Conservation (phyloP, 345 rosid species). For the Syzygium aqueum region DNA sequence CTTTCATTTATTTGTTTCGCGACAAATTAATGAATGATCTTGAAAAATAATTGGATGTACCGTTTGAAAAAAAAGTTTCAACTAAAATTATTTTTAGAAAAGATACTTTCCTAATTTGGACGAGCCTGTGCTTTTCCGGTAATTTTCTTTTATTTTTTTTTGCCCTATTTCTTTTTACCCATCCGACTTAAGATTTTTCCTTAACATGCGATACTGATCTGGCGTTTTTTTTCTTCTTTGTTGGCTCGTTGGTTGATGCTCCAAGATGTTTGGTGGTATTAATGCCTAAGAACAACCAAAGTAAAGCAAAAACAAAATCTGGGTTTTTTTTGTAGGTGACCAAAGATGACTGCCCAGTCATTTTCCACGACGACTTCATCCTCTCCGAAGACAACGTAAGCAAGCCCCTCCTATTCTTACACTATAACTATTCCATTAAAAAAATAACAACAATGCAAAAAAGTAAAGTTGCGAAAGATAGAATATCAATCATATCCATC, state of each 20-base stretch:
- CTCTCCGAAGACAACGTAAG: slow-evolving; percentile 75
- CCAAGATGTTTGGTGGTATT: neutral
- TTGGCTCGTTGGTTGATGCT: neutral
- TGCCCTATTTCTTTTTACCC: neutral
- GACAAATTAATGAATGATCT: neutral
- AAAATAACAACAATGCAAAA: neutral
- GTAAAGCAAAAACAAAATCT: neutral
- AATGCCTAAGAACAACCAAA: neutral
- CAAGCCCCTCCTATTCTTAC: slow-evolving; percentile 14
- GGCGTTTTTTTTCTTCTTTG: neutral
- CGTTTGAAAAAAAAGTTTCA: neutral
- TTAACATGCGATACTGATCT: neutral
- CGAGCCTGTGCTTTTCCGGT: neutral
- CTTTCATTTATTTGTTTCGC: neutral
- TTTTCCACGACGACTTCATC: slow-evolving; percentile 86
- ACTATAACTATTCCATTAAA: neutral
- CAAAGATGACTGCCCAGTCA: slow-evolving; percentile 82
- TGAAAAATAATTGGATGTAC: neutral
- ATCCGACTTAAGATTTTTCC: neutral
- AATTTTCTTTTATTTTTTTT: neutral
- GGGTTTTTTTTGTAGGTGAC: slow-evolving; percentile 72
- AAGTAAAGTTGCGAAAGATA: neutral
- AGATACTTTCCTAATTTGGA: neutral
- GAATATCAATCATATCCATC: too few relatives aligned
- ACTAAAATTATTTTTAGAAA: neutral